Evolutionary conservation across 2,329 filamentous ascomycete genomes (phyloP), one percentile per base, ranked within the genome.

Genomic region (Trichoderma sp.): DNA sequence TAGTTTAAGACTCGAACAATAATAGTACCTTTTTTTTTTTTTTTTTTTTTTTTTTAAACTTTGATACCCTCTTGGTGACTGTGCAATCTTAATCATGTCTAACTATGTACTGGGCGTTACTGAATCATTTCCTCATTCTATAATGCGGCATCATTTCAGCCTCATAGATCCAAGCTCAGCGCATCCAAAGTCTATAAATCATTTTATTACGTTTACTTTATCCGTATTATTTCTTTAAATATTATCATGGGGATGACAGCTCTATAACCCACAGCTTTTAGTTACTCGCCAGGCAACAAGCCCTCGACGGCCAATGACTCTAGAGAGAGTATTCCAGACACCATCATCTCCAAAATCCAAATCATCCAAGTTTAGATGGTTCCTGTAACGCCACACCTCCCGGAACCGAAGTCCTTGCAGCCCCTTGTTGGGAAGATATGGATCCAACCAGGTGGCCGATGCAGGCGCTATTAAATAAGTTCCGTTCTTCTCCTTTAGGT

Each of bases 321-420:
- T 82, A 39, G 83, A 80, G 54, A 94, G 77, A 8, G 92, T 94
- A 69, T 85, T 82, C 89, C 87, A 90, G 60, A 94, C 82, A 6
- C 92, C 92, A 72, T 94, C 91, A 69, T 91, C 89, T 2, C 82
- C 90, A 81, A 92, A 93, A 75, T 94, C 91, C 75, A 94, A 81
- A 78, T 94, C 92, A 77, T 94, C 92, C 50, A 94, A 80, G 73
- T 93, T 93, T 37, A 94, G 78, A 77, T 94, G 92, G 66, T 84
- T 82, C 56, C 78, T 80, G 73, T 92, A 84, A 68, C 84, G 84
- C 90, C 90, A 94, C 4, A 92, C 86, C 76, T 92, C 86, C 68
- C 89, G 83, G 72, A 94, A 90, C 35, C 84, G 80, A 61, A 93
- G 73, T 1, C 87, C 86, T 17, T 87, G 82, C 42, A 87, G 73